Evolutionary conservation across 495 filamentous ascomycete species (phyloP).

Genomic region (Aspergillus funiculosus): DNA sequence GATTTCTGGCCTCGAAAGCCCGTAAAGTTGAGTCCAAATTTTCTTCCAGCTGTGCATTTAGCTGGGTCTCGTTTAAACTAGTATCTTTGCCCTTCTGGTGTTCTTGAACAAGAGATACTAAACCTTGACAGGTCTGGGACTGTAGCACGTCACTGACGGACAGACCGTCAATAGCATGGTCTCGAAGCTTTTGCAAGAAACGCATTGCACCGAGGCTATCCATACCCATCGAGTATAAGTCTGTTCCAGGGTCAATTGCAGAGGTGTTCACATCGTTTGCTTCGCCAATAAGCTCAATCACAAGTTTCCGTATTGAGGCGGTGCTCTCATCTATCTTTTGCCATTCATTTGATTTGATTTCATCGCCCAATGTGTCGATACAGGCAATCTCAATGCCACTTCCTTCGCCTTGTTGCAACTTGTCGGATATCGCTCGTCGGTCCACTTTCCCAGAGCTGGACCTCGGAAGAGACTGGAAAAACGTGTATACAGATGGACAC

Average conservation of each 20-base stretch:
- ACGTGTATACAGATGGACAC: constrained; percentile 20
- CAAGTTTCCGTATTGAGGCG: constrained; percentile 7
- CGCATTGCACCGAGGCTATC: constrained; percentile 72
- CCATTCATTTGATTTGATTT: constrained; percentile 4
- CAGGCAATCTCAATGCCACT: constrained; percentile 2
- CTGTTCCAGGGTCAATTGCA: constrained; percentile 45
- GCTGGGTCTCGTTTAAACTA: background rate
- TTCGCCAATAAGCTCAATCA: constrained; percentile 37
- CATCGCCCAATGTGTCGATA: background rate
- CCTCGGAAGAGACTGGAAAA: constrained; percentile 20
- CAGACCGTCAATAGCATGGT: constrained; percentile 20
- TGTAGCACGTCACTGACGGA: constrained; percentile 27
- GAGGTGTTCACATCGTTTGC: constrained; percentile 37
- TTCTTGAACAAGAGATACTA: constrained; percentile 23
- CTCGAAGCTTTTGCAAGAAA: constrained; percentile 36
- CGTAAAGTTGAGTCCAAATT: background rate
- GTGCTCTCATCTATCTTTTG: background rate
- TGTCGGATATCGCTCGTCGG: constrained; percentile 20
- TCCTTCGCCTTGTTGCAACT: constrained; percentile 1
- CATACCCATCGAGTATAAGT: constrained; percentile 67
- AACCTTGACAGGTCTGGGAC: constrained; percentile 24
- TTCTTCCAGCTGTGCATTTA: background rate
- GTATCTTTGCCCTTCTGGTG: background rate
- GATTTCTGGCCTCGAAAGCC: constrained; percentile 14
- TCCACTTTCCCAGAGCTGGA: constrained; percentile 27